Percentiles rank a stretch among this genome's conserved stretches.
phyloP scores from a whole-genome alignment of 148 eudicot genomes.

The Rheum nobile region DNA sequence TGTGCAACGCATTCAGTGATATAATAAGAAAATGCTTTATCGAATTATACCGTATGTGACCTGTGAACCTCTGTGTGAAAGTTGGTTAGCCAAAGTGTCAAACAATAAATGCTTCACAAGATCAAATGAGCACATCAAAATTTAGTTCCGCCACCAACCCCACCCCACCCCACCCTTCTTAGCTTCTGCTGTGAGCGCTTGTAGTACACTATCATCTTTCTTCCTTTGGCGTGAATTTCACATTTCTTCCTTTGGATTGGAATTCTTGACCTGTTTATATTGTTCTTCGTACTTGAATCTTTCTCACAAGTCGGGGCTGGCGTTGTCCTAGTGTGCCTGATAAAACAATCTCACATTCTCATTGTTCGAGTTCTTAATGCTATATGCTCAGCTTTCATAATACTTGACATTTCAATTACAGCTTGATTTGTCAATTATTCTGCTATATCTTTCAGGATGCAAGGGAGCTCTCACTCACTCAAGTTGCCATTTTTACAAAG shows the following conservation, averaged over 20 bases:
- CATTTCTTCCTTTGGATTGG: background rate
- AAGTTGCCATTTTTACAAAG: background rate
- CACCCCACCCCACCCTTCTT: background rate
- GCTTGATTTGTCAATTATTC: background rate
- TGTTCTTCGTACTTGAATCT: background rate
- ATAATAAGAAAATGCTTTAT: too few relatives aligned
- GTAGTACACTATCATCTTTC: background rate
- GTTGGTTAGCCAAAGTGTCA: too few relatives aligned
- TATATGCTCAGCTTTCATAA: background rate
- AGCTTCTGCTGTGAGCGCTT: background rate
- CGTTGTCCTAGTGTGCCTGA: background rate
- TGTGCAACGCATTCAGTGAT: too few relatives aligned
- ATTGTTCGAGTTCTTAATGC: background rate
- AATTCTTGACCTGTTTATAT: background rate
- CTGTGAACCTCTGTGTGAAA: too few relatives aligned
- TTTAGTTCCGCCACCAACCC: too few relatives aligned
- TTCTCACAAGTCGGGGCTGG: background rate
- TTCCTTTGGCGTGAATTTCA: background rate
- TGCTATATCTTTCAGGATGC: background rate
- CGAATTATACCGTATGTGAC: too few relatives aligned
- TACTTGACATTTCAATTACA: background rate
- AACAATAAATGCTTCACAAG: too few relatives aligned
- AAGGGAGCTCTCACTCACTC: background rate
- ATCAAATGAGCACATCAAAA: too few relatives aligned
- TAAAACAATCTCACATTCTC: background rate